These are phyloP conservation scores for Lathyrus sativus DNA, from an alignment of 306 rosid genomes.

Conservation along the genomic window DNA sequence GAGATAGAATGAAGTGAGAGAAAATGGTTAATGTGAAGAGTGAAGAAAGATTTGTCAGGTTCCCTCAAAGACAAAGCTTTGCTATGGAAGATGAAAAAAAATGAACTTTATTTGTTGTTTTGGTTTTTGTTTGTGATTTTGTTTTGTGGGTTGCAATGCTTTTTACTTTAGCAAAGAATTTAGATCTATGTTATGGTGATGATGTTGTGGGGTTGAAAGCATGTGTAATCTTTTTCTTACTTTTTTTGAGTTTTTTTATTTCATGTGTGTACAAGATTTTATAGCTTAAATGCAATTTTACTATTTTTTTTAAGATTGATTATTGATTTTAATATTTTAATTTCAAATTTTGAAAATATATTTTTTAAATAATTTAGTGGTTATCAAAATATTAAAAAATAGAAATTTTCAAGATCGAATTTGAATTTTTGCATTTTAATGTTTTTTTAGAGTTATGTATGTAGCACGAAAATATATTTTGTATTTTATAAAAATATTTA, in stretches of 20 bases:
- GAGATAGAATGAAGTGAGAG: not conserved
- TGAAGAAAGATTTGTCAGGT: conserved; percentile 55
- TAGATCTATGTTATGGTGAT: conserved; percentile 45
- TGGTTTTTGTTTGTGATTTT: conserved; percentile 36
- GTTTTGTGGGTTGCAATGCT: conserved; percentile 29
- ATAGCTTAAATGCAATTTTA: not conserved
- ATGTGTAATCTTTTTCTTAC: conserved; percentile 28
- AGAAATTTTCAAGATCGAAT: no score
- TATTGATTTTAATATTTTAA: not conserved
- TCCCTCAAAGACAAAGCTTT: conserved; percentile 56
- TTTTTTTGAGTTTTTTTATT: conserved; percentile 25
- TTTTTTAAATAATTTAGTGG: no score
- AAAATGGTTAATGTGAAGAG: conserved; percentile 7
- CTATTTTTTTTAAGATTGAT: not conserved
- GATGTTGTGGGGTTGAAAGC: conserved; percentile 34
- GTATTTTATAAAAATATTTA: no score
- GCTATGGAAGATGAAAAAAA: conserved; percentile 47
- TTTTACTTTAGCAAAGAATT: conserved; percentile 39
- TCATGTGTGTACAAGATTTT: conserved; percentile 33
- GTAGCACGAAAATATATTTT: no score
- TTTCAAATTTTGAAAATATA: not conserved
- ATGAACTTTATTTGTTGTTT: conserved; percentile 24
- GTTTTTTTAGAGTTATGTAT: no score
- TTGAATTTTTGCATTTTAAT: no score
- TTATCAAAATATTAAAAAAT: no score